Evolutionary conservation across 331 rosid species (phyloP).

Genomic region (Dryas integrifolia): DNA sequence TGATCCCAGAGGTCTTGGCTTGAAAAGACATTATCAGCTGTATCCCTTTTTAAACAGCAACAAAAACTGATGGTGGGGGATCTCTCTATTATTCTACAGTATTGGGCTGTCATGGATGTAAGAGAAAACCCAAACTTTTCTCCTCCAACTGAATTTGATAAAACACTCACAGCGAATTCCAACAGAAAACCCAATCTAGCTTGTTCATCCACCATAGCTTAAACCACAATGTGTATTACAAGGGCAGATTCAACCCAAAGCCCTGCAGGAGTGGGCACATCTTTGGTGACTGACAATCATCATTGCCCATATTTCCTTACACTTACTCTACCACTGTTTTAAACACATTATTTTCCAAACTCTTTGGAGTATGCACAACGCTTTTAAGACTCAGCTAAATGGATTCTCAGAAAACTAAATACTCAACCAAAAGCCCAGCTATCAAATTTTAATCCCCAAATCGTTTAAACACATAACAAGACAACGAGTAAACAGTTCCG

Average conservation of each 20-base stretch:
- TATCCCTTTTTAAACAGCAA: background rate
- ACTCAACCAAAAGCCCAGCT: background rate
- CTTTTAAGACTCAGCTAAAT: background rate
- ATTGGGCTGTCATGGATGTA: background rate
- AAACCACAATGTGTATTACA: no score
- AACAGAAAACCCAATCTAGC: no score
- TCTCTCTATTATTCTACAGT: background rate
- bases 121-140: background rate
- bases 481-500: background rate
- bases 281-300: no score
- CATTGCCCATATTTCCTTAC: background rate
- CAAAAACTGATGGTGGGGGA: background rate
- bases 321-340: background rate
- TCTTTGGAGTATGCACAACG: background rate
- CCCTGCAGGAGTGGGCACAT: no score
- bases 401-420: background rate
- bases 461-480: background rate
- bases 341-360: background rate
- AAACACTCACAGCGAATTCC: background rate
- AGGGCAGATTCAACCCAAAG: no score
- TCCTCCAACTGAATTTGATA: background rate
- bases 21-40: background rate
- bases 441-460: background rate
- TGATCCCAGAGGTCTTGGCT: background rate
- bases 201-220: no score